Percentiles rank a stretch among this genome's conserved stretches.
Evolutionary conservation across 257 asterid genomes (phyloP).

Genomic region (Solanum sparsipilum): DNA sequence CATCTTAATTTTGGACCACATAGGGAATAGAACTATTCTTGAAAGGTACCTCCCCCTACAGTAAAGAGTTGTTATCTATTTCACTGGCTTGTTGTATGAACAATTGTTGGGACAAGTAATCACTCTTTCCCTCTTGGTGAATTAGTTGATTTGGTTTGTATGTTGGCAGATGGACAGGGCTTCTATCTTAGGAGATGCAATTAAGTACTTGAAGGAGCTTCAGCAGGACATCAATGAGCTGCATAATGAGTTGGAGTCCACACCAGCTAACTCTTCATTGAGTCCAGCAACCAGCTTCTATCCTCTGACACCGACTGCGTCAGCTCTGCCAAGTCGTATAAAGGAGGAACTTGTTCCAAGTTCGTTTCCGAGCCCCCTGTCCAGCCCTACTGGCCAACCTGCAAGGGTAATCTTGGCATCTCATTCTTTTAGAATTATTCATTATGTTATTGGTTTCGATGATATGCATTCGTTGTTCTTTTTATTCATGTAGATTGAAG

Average conservation of each 20-base stretch:
- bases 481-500: slow-evolving; percentile 44
- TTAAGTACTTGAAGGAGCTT: slow-evolving; percentile 64
- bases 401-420: slow-evolving; percentile 30
- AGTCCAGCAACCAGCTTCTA: slow-evolving; percentile 26
- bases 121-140: background rate
- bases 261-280: slow-evolving; percentile 30
- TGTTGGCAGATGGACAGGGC: slow-evolving; percentile 68
- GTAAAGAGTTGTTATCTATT: background rate
- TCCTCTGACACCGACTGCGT: slow-evolving; percentile 45
- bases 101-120: background rate
- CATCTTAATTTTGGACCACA: slow-evolving; percentile 45
- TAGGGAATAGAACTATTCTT: slow-evolving; percentile 11
- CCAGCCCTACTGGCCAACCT: slow-evolving; percentile 66
- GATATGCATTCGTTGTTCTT: background rate
- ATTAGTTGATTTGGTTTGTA: background rate
- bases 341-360: slow-evolving; percentile 62
- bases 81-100: background rate
- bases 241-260: slow-evolving; percentile 56
- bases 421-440: background rate
- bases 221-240: slow-evolving; percentile 58
- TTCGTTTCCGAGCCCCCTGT: slow-evolving; percentile 50
- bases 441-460: background rate
- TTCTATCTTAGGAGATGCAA: slow-evolving; percentile 73
- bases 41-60: slow-evolving; percentile 9
- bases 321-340: slow-evolving; percentile 34